Conservation (phyloP, 1,139 yeast genomes). For the Meyerozyma sp. region DNA sequence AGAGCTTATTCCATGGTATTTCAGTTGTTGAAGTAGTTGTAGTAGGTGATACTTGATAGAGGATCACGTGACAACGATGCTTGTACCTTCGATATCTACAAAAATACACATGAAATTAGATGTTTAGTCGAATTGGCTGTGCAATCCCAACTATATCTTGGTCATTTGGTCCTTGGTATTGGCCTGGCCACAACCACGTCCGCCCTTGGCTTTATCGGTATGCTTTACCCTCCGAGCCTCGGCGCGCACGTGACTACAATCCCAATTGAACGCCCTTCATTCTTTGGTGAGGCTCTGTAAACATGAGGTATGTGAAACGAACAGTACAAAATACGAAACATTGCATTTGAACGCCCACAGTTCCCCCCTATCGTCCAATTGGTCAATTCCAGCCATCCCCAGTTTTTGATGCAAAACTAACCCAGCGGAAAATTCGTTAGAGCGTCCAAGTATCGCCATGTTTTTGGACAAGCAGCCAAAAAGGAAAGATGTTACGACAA, state of each 20-base stretch:
- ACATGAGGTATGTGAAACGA: not conserved
- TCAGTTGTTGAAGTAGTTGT: too few species aligned
- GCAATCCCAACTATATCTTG: too few species aligned
- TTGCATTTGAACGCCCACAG: not conserved
- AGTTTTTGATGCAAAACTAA: not conserved
- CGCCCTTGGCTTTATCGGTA: too few species aligned
- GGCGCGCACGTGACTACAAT: not conserved
- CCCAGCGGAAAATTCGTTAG: constrained; percentile 86
- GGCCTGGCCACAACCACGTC: too few species aligned
- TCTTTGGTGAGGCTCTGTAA: not conserved
- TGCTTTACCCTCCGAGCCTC: not conserved
- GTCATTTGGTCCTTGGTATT: too few species aligned
- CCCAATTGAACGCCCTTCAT: not conserved
- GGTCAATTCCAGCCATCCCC: not conserved
- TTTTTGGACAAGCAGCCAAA: constrained; percentile 87
- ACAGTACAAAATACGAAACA: not conserved
- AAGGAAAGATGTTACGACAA: constrained; percentile 87
- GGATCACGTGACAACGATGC: too few species aligned
- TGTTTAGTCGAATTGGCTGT: too few species aligned
- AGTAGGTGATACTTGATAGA: not conserved
- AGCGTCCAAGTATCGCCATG: constrained; percentile 95
- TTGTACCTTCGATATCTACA: not conserved
- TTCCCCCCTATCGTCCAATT: not conserved
- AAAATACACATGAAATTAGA: not conserved
- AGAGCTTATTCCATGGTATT: not conserved